Percentiles rank a stretch among this genome's conserved stretches.
phyloP scores from a whole-genome alignment of 495 filamentous ascomycete genomes.

The Xanthoparmelia taractica region DNA sequence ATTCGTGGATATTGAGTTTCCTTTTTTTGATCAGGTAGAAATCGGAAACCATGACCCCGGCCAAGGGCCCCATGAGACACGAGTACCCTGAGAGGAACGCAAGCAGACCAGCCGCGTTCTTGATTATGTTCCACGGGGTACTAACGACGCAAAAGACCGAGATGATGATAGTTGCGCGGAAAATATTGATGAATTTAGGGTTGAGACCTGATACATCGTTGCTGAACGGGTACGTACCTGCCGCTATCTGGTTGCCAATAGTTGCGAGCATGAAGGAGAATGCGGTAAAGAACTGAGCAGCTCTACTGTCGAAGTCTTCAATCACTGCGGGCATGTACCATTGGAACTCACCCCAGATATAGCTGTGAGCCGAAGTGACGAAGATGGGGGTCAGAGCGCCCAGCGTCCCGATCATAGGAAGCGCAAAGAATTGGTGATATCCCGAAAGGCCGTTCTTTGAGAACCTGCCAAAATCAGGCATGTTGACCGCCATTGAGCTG shows the following conservation, averaged over 20 bases:
- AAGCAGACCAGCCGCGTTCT: slow-evolving; percentile 48
- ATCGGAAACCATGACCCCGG: slow-evolving; percentile 42
- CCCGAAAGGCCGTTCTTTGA: slow-evolving; percentile 44
- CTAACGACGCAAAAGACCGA: slow-evolving; percentile 45
- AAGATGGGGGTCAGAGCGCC: slow-evolving; percentile 46
- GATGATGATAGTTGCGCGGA: slow-evolving; percentile 46
- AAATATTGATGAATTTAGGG: slow-evolving; percentile 52
- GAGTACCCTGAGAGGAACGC: slow-evolving; percentile 50
- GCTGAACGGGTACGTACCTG: slow-evolving; percentile 49
- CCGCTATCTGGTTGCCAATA: slow-evolving; percentile 54
- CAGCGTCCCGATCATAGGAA: slow-evolving; percentile 53
- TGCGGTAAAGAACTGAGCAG: slow-evolving; percentile 50
- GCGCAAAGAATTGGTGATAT: slow-evolving; percentile 48
- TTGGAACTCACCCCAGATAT: slow-evolving; percentile 44
- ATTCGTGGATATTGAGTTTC: slow-evolving; percentile 40
- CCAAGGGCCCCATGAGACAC: slow-evolving; percentile 33
- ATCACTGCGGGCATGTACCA: slow-evolving; percentile 53
- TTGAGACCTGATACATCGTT: slow-evolving; percentile 54
- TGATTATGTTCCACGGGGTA: slow-evolving; percentile 58
- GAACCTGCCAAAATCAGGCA: slow-evolving; percentile 56
- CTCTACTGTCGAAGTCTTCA: slow-evolving; percentile 40
- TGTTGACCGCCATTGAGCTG: slow-evolving; percentile 43
- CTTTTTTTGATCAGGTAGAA: slow-evolving; percentile 42
- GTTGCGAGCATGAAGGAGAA: slow-evolving; percentile 44
- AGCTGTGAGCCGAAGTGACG: slow-evolving; percentile 43